Evolutionary conservation across 352 stramenopile species (phyloP).

Genomic region (Phytopythium litorale): DNA sequence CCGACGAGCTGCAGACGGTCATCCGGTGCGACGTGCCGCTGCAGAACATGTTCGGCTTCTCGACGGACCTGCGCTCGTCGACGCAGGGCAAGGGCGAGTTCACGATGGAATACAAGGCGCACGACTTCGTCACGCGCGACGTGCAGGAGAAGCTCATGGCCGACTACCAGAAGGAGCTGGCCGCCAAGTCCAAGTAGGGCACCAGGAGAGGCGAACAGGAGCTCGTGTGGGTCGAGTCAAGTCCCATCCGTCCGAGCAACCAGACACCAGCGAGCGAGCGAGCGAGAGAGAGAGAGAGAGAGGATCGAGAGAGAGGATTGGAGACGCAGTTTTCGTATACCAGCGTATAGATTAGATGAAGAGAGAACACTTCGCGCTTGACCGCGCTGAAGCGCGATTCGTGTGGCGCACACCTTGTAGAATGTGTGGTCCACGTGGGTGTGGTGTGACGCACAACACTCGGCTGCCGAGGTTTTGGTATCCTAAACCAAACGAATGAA

Average conservation of each 20-base stretch:
- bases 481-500: too few relatives aligned
- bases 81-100: slow-evolving; percentile 99
- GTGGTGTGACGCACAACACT: too few relatives aligned
- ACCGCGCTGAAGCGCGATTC: not conserved
- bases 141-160: slow-evolving; percentile 94
- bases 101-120: slow-evolving; percentile 99
- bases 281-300: too few relatives aligned
- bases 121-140: slow-evolving; percentile 92
- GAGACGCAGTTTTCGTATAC: not conserved
- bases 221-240: too few relatives aligned
- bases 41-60: slow-evolving; percentile 99
- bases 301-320: too few relatives aligned
- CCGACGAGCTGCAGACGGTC: slow-evolving; percentile 93
- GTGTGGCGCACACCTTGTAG: not conserved
- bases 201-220: too few relatives aligned
- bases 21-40: slow-evolving; percentile 94
- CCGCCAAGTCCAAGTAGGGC: slow-evolving; percentile 73
- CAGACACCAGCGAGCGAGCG: too few relatives aligned
- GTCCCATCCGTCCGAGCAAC: not conserved
- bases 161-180: slow-evolving; percentile 90
- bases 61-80: slow-evolving; percentile 93
- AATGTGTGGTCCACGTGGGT: too few relatives aligned
- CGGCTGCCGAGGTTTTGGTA: too few relatives aligned
- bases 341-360: slow-evolving; percentile 3
- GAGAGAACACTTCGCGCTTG: not conserved